These are phyloP conservation scores for Fusarium sp. DNA, from an alignment of 2,329 filamentous ascomycete genomes.

Conservation along the genomic window DNA sequence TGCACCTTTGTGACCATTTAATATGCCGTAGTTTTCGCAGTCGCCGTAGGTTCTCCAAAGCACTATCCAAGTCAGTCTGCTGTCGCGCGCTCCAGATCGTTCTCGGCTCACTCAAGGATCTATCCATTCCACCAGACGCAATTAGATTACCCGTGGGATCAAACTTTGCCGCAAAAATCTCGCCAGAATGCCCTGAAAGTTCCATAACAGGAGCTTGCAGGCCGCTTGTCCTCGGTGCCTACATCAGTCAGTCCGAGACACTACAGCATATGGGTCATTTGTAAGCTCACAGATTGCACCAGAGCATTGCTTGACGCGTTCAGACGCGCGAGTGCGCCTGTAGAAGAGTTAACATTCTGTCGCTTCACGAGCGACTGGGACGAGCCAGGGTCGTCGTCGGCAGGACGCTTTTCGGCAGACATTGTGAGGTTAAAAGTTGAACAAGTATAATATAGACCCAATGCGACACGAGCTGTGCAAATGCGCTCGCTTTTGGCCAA, in stretches of 20 bases:
- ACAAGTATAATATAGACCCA: background rate
- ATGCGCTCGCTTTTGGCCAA: slow-evolving; percentile 12
- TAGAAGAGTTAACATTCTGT: slow-evolving; percentile 72
- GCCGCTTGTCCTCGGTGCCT: slow-evolving; percentile 83
- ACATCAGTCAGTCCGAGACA: slow-evolving; percentile 35
- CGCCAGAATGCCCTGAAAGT: slow-evolving; percentile 81
- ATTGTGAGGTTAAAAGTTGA: slow-evolving; percentile 60
- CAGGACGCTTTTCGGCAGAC: slow-evolving; percentile 92
- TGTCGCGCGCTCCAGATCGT: background rate
- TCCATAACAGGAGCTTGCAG: slow-evolving; percentile 95
- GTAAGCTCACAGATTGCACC: slow-evolving; percentile 60
- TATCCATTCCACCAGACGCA: slow-evolving; percentile 95
- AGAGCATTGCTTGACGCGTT: slow-evolving; percentile 63
- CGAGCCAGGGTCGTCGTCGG: slow-evolving; percentile 82
- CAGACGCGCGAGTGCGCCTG: slow-evolving; percentile 61
- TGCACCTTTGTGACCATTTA: slow-evolving; percentile 91
- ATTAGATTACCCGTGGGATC: slow-evolving; percentile 89
- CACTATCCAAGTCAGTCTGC: slow-evolving; percentile 64
- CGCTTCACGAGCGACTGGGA: slow-evolving; percentile 89
- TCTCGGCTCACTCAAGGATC: slow-evolving; percentile 77
- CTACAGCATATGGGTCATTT: fast-evolving
- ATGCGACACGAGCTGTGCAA: slow-evolving; percentile 22
- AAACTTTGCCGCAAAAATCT: slow-evolving; percentile 91
- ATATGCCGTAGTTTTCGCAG: slow-evolving; percentile 92
- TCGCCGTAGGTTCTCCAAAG: slow-evolving; percentile 93